Percentiles rank a stretch among this genome's conserved stretches.
phyloP scores from a whole-genome alignment of 208 protist species.

The Jaenimonas drosophilae region DNA sequence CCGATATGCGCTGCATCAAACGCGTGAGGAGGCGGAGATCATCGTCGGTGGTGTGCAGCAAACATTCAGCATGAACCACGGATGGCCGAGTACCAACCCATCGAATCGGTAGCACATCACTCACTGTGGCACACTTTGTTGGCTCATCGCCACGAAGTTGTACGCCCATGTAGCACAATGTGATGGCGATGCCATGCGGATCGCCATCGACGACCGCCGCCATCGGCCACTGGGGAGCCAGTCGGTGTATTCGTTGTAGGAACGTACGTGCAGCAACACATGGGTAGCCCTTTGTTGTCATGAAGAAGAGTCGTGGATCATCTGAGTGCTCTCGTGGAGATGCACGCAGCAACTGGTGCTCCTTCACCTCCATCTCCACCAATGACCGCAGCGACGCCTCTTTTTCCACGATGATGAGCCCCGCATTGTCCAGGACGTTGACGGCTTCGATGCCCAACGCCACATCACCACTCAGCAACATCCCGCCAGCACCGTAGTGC shows the following conservation, averaged over 20 bases:
- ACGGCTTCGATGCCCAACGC: background rate
- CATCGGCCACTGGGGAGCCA: conserved; percentile 29
- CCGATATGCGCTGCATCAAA: too few relatives aligned
- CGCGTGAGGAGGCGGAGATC: conserved; percentile 2
- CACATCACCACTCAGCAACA: background rate
- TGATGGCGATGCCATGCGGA: conserved; percentile 67
- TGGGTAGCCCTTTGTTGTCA: conserved; percentile 77
- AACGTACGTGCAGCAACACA: conserved; percentile 42
- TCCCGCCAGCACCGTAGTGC: background rate
- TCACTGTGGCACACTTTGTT: background rate
- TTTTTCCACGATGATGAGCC: conserved; percentile 70
- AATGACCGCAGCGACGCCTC: conserved; percentile 50
- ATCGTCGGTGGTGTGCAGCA: background rate
- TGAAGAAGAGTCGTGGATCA: conserved; percentile 14
- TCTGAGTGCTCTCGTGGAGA: too few relatives aligned
- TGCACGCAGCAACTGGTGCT: background rate
- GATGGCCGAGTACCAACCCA: conserved; percentile 38
- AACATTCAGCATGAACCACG: too few relatives aligned
- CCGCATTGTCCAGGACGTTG: background rate
- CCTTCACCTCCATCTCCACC: background rate
- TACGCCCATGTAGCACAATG: conserved; percentile 45
- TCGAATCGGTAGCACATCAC: conserved; percentile 8
- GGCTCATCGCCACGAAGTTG: too few relatives aligned
- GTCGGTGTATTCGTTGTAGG: conserved; percentile 33
- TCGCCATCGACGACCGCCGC: conserved; percentile 70